phyloP scores from a whole-genome alignment of 176 grass and related monocot genomes.

The Dactylis glomerata region DNA sequence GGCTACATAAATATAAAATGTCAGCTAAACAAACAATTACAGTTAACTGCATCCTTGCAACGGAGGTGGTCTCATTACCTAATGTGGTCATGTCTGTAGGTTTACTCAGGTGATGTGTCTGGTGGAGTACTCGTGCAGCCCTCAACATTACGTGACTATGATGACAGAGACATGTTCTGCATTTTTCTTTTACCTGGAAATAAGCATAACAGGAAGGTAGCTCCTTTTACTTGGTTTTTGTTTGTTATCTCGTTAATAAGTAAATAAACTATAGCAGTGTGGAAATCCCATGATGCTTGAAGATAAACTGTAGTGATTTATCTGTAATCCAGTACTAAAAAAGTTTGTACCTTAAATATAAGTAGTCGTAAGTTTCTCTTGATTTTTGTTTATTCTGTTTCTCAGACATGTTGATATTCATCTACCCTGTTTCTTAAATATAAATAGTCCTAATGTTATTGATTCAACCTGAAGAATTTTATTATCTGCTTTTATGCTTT shows the following conservation, averaged over 20 bases:
- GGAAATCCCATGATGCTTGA: not conserved
- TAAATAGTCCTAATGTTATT: not conserved
- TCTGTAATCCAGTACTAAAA: not conserved
- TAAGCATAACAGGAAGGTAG: constrained; percentile 66
- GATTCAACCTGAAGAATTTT: not conserved
- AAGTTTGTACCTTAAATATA: constrained; percentile 7
- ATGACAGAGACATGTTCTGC: constrained; percentile 88
- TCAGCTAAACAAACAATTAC: not conserved
- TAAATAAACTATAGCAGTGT: not conserved
- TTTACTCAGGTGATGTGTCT: constrained; percentile 72
- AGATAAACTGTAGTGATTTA: not conserved
- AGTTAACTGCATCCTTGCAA: not conserved
- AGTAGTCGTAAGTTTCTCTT: constrained; percentile 11
- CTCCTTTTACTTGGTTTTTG: constrained; percentile 22
- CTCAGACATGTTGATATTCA: constrained; percentile 15
- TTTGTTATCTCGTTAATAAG: constrained; percentile 10
- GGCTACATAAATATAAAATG: not conserved
- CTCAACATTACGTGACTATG: constrained; percentile 64
- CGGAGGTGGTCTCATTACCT: constrained; percentile 14
- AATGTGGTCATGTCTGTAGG: constrained; percentile 32
- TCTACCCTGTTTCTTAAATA: not conserved
- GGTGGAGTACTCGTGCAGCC: constrained; percentile 80
- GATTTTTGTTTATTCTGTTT: constrained; percentile 23
- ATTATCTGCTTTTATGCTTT: not conserved
- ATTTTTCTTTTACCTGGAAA: constrained; percentile 85